Percentiles rank a stretch among this genome's conserved stretches.
phyloP scores from a whole-genome alignment of 768 basidiomycete species.

The Fomitopsis pulvina region DNA sequence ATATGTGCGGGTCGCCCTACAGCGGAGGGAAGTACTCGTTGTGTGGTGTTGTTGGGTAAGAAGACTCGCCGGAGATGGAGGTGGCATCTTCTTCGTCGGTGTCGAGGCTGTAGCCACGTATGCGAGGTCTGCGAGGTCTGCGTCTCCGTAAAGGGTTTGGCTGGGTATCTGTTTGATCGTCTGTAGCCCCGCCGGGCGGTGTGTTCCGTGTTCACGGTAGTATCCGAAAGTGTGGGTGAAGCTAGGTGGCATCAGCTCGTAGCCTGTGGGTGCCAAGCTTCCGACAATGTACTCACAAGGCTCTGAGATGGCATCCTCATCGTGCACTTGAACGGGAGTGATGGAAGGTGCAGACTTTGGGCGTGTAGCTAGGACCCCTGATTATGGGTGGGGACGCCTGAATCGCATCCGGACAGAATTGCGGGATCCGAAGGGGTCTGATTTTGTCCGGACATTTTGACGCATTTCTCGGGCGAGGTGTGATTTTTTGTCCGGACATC shows the following conservation, averaged over 20 bases:
- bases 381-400: too few relatives aligned
- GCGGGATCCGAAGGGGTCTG: too few relatives aligned
- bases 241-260: not conserved
- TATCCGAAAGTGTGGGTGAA: constrained; percentile 11
- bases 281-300: constrained; percentile 2
- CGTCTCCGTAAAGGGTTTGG: constrained; percentile 9
- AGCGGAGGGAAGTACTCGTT: constrained; percentile 10
- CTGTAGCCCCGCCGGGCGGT: not conserved
- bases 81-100: constrained; percentile 26
- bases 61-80: constrained; percentile 12
- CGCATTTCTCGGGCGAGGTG: too few relatives aligned
- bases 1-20: constrained; percentile 3
- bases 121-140: constrained; percentile 27
- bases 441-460: too few relatives aligned
- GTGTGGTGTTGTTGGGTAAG: constrained; percentile 3
- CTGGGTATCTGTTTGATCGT: not conserved
- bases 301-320: not conserved
- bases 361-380: too few relatives aligned
- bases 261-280: not conserved
- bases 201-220: too few relatives aligned
- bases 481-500: too few relatives aligned
- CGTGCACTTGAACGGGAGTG: not conserved
- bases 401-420: too few relatives aligned
- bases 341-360: not conserved
- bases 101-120: constrained; percentile 35